Base-by-base conservation (phyloP, 225 moss, liverwort and hornwort species). In the Neckera pumila region DNA sequence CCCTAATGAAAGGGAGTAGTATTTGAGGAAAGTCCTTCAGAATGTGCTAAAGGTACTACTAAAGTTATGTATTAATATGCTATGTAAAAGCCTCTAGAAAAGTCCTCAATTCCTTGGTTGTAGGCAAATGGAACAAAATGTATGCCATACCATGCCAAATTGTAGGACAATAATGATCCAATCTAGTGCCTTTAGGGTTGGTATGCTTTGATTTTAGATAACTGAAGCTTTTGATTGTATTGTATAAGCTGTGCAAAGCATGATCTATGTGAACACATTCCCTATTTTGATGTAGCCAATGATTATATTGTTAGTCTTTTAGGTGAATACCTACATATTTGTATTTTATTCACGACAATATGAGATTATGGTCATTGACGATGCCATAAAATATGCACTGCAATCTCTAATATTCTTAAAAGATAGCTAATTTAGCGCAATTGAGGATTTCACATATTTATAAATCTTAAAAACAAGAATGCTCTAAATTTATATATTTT, bases 11-110 rank as follows among this genome's bases (percentile, higher is more conserved):
- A 56, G 2, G 4, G 4, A 16, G 0, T 6, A 56, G 7, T 6
- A 56, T n/a, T n/a, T 16, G 4, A 0, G 1, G 1, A 23, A 56
- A 0, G 0, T 16, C 16, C 1, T 56, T 0, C 10, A 1, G 4
- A 78, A 1, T n/a, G 17, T 56, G 1, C 25, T 78, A n/a, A n/a
- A 26, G 2, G 0, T 26, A 78, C 0, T n/a, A 26, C 1, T 57
- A 74, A 2, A 19, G 11, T 74, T 31, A 11, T 31, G 18, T 49
- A 47, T 12, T 13, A n/a, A 38, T 11, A n/a, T 10, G 6, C 11
- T 1, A n/a, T 7, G 4, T 26, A n/a, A 56, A 54, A n/a, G 4
- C 1, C 4, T 78, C 1, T n/a, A 0, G 0, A 25, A 26, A 56
- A 56, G 0, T 2, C 16, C 1, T 0, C 0, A 0, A 10, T 56